Conservation (phyloP, 352 stramenopile genomes). For the Phytophthora brassicae region DNA sequence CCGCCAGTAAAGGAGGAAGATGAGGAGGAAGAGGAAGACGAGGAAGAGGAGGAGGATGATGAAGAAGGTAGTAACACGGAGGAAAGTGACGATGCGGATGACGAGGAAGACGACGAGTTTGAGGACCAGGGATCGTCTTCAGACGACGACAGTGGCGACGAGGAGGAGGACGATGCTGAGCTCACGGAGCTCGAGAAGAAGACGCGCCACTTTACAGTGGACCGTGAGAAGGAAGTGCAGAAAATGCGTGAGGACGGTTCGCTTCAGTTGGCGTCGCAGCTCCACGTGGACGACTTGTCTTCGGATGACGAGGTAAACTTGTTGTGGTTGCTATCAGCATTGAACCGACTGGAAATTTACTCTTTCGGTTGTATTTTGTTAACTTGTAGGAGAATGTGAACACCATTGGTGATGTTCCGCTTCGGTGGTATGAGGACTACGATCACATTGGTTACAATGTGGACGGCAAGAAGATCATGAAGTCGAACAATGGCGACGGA, state of each 20-base stretch:
- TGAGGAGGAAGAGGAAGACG: slow-evolving; percentile 22
- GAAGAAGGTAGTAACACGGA: slow-evolving; percentile 55
- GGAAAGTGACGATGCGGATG: slow-evolving; percentile 66
- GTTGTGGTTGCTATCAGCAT: slow-evolving; percentile 32
- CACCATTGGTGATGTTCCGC: slow-evolving; percentile 97
- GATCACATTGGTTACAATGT: slow-evolving; percentile 99
- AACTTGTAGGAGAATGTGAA: slow-evolving; percentile 90
- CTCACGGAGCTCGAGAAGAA: slow-evolving; percentile 84
- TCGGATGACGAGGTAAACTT: slow-evolving; percentile 94
- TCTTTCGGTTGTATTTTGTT: background rate
- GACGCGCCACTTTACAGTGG: slow-evolving; percentile 66
- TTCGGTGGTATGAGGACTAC: slow-evolving; percentile 99
- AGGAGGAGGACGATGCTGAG: slow-evolving; percentile 72
- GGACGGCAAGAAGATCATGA: slow-evolving; percentile 96
- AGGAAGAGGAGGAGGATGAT: slow-evolving; percentile 32
- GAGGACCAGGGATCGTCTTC: slow-evolving; percentile 87
- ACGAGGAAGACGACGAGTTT: slow-evolving; percentile 72
- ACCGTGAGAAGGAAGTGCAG: slow-evolving; percentile 77
- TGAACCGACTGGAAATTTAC: background rate
- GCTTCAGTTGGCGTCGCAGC: slow-evolving; percentile 78
- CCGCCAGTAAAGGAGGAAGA: slow-evolving; percentile 16
- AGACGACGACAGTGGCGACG: slow-evolving; percentile 62
- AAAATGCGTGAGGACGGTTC: slow-evolving; percentile 86
- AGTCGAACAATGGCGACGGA: slow-evolving; percentile 87
- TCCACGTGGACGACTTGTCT: slow-evolving; percentile 98